Percentiles rank a stretch among this genome's conserved stretches.
Evolutionary conservation across 2,329 filamentous ascomycete species (phyloP).

Genomic region (Trichoderma guizhouense): DNA sequence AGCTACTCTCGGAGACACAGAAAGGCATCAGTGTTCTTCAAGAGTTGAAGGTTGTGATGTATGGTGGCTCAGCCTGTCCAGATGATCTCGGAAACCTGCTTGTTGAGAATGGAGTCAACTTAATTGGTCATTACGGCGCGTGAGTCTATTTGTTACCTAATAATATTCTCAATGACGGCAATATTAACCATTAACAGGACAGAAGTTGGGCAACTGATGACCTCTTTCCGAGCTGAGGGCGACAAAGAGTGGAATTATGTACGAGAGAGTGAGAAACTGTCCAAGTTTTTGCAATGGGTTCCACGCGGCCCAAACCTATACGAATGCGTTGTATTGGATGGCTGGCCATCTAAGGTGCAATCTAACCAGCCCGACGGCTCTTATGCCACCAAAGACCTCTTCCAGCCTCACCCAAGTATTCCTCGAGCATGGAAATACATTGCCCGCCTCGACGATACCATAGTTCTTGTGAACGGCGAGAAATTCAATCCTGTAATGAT

Average conservation of each 20-base stretch:
- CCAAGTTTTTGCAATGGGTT: background rate
- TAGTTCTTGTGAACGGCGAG: slow-evolving; percentile 63
- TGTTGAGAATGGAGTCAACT: background rate
- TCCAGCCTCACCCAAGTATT: slow-evolving; percentile 51
- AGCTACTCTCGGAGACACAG: background rate
- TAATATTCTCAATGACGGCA: background rate
- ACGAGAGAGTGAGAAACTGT: background rate
- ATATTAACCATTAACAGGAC: background rate
- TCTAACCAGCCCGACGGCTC: slow-evolving; percentile 56
- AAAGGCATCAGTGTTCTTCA: background rate
- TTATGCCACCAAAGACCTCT: slow-evolving; percentile 62
- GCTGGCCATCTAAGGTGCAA: slow-evolving; percentile 6
- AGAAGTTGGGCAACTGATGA: slow-evolving; percentile 6
- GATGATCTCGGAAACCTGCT: slow-evolving; percentile 1
- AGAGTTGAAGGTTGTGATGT: background rate
- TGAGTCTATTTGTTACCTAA: background rate
- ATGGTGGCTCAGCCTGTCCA: slow-evolving; percentile 4
- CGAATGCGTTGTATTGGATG: background rate
- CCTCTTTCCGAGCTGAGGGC: background rate
- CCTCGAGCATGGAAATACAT: slow-evolving; percentile 59
- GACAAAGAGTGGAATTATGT: slow-evolving; percentile 10
- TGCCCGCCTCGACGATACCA: slow-evolving; percentile 57
- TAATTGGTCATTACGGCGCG: background rate
- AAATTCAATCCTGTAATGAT: slow-evolving; percentile 64
- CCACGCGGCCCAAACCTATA: background rate